phyloP scores from a whole-genome alignment of 345 rosid genomes.

The Syzygium jambos region DNA sequence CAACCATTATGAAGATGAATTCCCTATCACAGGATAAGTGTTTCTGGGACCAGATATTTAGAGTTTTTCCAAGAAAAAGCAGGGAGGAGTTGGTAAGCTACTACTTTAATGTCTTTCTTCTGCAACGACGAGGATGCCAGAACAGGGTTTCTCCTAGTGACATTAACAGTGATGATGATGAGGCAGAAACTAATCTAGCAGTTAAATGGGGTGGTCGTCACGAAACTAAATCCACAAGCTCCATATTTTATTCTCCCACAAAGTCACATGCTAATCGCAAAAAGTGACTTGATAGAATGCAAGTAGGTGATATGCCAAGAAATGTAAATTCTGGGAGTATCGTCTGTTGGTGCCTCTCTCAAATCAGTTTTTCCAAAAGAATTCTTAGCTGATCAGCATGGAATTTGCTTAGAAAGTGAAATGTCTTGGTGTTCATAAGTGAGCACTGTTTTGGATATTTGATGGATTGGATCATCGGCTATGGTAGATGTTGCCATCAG shows the following conservation, averaged over 20 bases:
- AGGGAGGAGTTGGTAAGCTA: constrained; percentile 60
- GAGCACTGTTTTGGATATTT: neutral
- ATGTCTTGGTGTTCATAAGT: neutral
- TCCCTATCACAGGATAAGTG: constrained; percentile 20
- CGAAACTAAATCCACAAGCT: neutral
- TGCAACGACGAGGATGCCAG: constrained; percentile 70
- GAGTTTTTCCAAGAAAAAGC: constrained; percentile 33
- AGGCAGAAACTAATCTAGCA: constrained; percentile 7
- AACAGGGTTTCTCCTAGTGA: constrained; percentile 40
- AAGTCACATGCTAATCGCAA: constrained; percentile 1
- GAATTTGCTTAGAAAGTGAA: neutral
- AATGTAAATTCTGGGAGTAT: neutral
- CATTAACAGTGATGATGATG: constrained; percentile 64
- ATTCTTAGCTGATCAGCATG: neutral
- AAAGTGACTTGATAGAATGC: neutral
- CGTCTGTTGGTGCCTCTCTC: neutral
- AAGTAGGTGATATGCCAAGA: neutral
- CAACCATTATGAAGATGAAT: constrained; percentile 28
- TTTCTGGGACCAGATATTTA: constrained; percentile 43
- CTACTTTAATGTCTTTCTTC: constrained; percentile 63
- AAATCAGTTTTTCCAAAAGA: neutral
- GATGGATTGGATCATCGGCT: neutral
- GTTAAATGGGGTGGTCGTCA: neutral
- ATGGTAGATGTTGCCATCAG: neutral
- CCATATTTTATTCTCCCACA: constrained; percentile 10